phyloP scores from a whole-genome alignment of 2,329 filamentous ascomycete species.

The Cladophialophora yegresii region DNA sequence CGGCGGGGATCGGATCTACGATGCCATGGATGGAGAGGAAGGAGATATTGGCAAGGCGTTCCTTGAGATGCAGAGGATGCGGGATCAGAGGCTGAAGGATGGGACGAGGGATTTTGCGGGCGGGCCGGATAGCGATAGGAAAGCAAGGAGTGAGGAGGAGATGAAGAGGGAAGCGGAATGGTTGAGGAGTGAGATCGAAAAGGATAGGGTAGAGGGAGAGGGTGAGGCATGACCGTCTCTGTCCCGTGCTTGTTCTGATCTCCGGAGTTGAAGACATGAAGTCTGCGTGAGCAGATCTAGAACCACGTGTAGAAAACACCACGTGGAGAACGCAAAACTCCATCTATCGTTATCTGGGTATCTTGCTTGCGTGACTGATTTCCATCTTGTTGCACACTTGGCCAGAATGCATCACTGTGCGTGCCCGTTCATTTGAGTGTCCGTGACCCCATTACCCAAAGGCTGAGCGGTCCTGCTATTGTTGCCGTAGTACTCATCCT shows the following conservation, averaged over 20 bases:
- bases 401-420: neutral
- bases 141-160: conserved; percentile 67
- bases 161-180: conserved; percentile 77
- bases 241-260: neutral
- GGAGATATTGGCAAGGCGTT: conserved; percentile 77
- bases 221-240: conserved; percentile 3
- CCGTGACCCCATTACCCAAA: conserved; percentile 11
- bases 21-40: conserved; percentile 77
- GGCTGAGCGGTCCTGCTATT: conserved; percentile 9
- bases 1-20: conserved; percentile 75
- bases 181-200: conserved; percentile 61
- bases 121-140: conserved; percentile 72
- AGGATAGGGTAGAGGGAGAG: conserved; percentile 37
- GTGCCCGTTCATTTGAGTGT: conserved; percentile 11
- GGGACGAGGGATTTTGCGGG: conserved; percentile 46
- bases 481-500: conserved; percentile 37
- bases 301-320: neutral
- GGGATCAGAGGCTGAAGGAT: conserved; percentile 38
- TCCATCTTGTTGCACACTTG: conserved; percentile 7
- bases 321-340: neutral
- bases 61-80: conserved; percentile 53
- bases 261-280: neutral
- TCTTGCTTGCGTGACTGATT: neutral
- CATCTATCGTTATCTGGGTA: conserved; percentile 19
- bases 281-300: neutral